Evolutionary conservation across 768 basidiomycete genomes (phyloP).

Genomic region (Nevesoporus exiguus): DNA sequence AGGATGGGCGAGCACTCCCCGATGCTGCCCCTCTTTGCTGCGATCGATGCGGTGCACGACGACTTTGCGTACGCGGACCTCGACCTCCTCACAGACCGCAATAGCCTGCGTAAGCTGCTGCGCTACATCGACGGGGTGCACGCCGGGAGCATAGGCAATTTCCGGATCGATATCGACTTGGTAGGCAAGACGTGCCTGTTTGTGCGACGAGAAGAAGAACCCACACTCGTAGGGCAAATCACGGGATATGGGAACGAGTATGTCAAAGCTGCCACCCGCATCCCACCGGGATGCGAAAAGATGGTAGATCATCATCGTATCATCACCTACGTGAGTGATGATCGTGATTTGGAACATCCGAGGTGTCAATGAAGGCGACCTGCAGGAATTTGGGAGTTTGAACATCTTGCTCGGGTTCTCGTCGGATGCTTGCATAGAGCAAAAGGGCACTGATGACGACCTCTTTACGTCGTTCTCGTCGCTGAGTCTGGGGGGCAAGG

Average conservation of each 20-base stretch:
- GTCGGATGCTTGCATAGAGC: slow-evolving; percentile 41
- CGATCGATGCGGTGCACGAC: slow-evolving; percentile 45
- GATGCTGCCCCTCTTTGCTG: slow-evolving; percentile 55
- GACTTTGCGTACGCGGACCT: slow-evolving; percentile 34
- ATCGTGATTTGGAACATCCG: neutral
- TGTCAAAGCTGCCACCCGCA: slow-evolving; percentile 51
- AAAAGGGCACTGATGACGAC: slow-evolving; percentile 21
- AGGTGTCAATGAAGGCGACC: neutral
- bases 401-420: slow-evolving; percentile 58
- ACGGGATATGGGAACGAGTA: slow-evolving; percentile 59
- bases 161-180: slow-evolving; percentile 69
- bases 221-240: slow-evolving; percentile 16
- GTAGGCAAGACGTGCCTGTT: slow-evolving; percentile 59
- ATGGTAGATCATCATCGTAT: slow-evolving; percentile 61
- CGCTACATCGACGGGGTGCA: slow-evolving; percentile 40
- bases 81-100: slow-evolving; percentile 59
- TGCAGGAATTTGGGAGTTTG: slow-evolving; percentile 54
- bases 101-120: slow-evolving; percentile 59
- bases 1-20: slow-evolving; percentile 36
- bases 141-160: slow-evolving; percentile 35
- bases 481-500: slow-evolving; percentile 14
- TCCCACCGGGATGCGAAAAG: slow-evolving; percentile 46
- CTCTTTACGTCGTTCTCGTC: slow-evolving; percentile 26
- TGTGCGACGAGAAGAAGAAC: slow-evolving; percentile 50
- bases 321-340: slow-evolving; percentile 52